Evolutionary conservation across 192 early-diverging fungal species (phyloP), one percentile per base, ranked within the genome.

Genomic region (Umbelopsis sp.): DNA sequence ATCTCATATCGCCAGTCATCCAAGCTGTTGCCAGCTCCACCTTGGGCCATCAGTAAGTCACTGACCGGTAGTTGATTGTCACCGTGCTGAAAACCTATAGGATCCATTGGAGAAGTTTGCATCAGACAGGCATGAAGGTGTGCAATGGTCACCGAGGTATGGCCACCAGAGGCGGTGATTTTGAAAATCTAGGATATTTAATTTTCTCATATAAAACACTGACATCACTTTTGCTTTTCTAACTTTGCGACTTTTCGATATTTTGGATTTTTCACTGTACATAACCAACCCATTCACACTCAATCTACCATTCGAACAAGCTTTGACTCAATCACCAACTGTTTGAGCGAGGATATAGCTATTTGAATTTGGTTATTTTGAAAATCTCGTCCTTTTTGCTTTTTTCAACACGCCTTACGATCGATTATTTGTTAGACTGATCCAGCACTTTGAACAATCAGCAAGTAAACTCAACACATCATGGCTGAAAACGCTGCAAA

Each of bases 1-100:
- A 93, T 93, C 62, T 93, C 91, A 73, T 93, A 93, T 43, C 83
- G 82, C 89, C 85, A 87, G 70, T 82, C 83, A 12, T 78, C 77
- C 50, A 78, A 32, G 31, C 34, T 62, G 56, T 26, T 62, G 17
- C 25, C 26, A 34, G 56, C 24, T 20, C 56, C 56, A 34, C 56
- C 56, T 2, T 62, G 56, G 17, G 26, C 56, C 56, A 62, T 62
- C 56, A 62, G 17, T 34, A 36, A 32, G 17, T 62, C 56, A 32
- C 26, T 62, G 14, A n/a, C 56, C 17, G 56, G 16, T 34, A 32
- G 29, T 26, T 62, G 56, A n/a, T 20, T 32, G 29, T 62, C 56
- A 62, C 31, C 26, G 29, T 32, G 56, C 29, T 29, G 31, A 36
- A 34, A 26, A n/a, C 2, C 31, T 62, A 62, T 26, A 32, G 56